Evolutionary conservation across 2,329 filamentous ascomycete species (phyloP).

Genomic region (Coniochaeta sp.): DNA sequence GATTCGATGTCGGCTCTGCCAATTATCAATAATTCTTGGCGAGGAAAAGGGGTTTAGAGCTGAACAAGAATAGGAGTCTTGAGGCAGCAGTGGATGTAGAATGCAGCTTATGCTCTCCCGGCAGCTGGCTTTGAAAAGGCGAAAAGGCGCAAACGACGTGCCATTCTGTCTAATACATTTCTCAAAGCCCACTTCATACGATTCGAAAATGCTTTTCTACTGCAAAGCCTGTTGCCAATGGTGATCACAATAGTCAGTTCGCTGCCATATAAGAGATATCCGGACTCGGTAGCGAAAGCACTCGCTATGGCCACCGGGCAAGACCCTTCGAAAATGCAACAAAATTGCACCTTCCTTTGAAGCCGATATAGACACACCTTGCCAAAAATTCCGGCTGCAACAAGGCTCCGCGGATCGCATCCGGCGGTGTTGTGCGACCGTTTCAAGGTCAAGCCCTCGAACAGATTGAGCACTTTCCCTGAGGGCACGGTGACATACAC

Average conservation of each 20-base stretch:
- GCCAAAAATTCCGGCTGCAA: background rate
- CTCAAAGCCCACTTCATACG: background rate
- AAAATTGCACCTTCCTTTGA: background rate
- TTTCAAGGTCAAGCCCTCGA: background rate
- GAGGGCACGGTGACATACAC: background rate
- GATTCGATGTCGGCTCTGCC: background rate
- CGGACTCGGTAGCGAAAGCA: background rate
- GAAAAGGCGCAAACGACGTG: too few species aligned
- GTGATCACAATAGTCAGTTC: background rate
- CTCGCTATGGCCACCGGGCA: too few species aligned
- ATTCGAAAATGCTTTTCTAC: background rate
- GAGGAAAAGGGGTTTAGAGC: background rate
- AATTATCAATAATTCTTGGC: background rate
- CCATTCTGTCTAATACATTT: background rate
- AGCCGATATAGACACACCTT: background rate
- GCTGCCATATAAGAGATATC: background rate
- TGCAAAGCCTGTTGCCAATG: too few species aligned
- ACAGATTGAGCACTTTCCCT: background rate
- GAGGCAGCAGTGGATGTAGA: too few species aligned
- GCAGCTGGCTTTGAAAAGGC: too few species aligned
- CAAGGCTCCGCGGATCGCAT: background rate
- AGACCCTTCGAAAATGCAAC: too few species aligned
- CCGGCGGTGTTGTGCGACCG: background rate
- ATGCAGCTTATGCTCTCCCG: too few species aligned
- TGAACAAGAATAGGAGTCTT: too few species aligned